Evolutionary conservation across 176 grass and related monocot genomes (phyloP).

Genomic region (Ampelocalamus luodianensis): DNA sequence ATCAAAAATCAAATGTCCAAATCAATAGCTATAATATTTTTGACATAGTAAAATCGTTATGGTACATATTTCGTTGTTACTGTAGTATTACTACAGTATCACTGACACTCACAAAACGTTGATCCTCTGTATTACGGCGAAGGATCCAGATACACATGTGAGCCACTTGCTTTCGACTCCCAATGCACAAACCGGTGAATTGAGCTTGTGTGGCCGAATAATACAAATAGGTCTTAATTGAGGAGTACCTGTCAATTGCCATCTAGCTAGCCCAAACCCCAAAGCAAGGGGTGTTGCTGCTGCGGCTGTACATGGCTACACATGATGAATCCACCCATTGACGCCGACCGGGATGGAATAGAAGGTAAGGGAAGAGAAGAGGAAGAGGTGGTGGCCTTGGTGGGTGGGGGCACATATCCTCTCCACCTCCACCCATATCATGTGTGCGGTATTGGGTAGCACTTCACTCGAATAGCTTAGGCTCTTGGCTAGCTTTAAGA

Average conservation of each 20-base stretch:
- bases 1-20: no score
- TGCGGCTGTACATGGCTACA: background rate
- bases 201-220: background rate
- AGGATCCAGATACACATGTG: no score
- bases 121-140: no score
- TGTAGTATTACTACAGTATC: no score
- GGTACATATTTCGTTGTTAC: no score
- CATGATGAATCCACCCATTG: background rate
- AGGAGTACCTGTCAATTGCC: conserved; percentile 35
- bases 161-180: background rate
- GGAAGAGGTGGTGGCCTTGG: conserved; percentile 15
- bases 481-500: background rate
- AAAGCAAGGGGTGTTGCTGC: conserved; percentile 33
- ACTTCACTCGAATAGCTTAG: conserved; percentile 18
- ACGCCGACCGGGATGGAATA: conserved; percentile 12
- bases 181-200: background rate
- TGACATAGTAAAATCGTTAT: no score
- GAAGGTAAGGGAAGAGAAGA: background rate
- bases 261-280: conserved; percentile 39
- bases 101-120: no score
- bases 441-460: conserved; percentile 6
- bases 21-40: no score
- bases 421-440: background rate
- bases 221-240: background rate
- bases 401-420: conserved; percentile 28